Evolutionary conservation across 257 asterid species (phyloP), one percentile per base, ranked within the genome.

Genomic region (Craterostigma plantagineum): DNA sequence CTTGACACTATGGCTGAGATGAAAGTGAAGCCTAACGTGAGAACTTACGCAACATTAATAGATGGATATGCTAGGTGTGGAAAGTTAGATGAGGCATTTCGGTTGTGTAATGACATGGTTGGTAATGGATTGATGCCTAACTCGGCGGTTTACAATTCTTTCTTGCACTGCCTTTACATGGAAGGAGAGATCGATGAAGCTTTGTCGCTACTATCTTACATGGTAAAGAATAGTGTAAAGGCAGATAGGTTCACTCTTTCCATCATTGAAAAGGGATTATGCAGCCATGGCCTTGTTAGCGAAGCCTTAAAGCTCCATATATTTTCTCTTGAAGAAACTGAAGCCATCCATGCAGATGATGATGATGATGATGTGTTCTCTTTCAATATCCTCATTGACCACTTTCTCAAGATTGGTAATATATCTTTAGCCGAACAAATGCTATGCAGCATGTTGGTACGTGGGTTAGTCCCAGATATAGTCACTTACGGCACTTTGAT

Each of bases 21-120:
- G 60, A 77, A 68, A 27, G 14, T 80, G 47, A 43, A 61, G 65
- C 92, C 92, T 49, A 77, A 80, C 53, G 38, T 64, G 50, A 66
- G 91, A 64, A 75, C 82, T 23, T 85, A 73, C 49, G 91, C 82
- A n/a, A 75, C 78, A 0, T 54, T 84, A 57, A 58, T 79, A 13
- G 82, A 80, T 64, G 93, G 92, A 35, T 74, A 84, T 63, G 68
- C 68, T 6, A 71, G 85, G 56, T 67, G 61, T 7, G 76, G 91
- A 10, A 34, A 11, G 33, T 48, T 77, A 42, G 85, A 77, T 43
- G 73, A 70, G 65, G 85, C 92, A 10, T 77, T 80, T 49, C 59
- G 66, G 57, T 7, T 77, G 45, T 85, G 81, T 50, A 49, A 59
- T 46, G 49, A 38, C 43, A 80, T 85, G 86, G 73, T 66, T 3